Evolutionary conservation across 352 stramenopile genomes (phyloP), one percentile per base, ranked within the genome.

Genomic region (Pythium folliculosum): DNA sequence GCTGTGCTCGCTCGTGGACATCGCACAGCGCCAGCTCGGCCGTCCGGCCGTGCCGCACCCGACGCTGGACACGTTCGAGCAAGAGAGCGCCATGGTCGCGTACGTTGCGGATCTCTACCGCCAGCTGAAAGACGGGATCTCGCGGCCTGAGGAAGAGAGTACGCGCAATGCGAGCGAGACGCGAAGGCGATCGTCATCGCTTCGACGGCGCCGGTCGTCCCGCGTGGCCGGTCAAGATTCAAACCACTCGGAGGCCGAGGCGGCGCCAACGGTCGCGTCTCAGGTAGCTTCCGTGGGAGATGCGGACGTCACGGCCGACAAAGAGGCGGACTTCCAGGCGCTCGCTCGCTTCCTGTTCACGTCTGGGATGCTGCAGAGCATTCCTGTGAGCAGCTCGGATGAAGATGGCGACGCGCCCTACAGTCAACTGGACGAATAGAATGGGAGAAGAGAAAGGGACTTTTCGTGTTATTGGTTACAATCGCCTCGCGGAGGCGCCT

Each of bases 1-100:
- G 50, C 61, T 90, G 4, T 88, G 82, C 50, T 82, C 77, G 23
- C 75, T 90, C 16, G 69, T 63, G 4, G 78, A 89, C 22, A 67
- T 65, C 2, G 10, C 63, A 25, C 47, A 37, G 10, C 23, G 17
- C 5, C 43, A 21, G 21, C 55, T 22, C 19, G 52, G 19, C 3
- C 16, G n/a, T 10, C 54, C 8, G 2, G 9, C 23, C 19, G 17
- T 40, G 19, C 25, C 19, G 0, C 77, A 86, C 52, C 80, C 77
- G 0, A 17, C 54, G 7, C 22, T 76, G 3, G 50, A 69, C 10
- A 61, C 69, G 5, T 86, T 89, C 27, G 1, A 45, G 3, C 77
- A 61, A 38, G 68, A 84, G 17, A 56, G 63, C 7, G 65, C 64
- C 2, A 27, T 77, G 27, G 16, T 80, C 14, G 30, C 70, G 52